Conservation (phyloP, 1,284 basidiomycete species). For the Peniophora sp. region DNA sequence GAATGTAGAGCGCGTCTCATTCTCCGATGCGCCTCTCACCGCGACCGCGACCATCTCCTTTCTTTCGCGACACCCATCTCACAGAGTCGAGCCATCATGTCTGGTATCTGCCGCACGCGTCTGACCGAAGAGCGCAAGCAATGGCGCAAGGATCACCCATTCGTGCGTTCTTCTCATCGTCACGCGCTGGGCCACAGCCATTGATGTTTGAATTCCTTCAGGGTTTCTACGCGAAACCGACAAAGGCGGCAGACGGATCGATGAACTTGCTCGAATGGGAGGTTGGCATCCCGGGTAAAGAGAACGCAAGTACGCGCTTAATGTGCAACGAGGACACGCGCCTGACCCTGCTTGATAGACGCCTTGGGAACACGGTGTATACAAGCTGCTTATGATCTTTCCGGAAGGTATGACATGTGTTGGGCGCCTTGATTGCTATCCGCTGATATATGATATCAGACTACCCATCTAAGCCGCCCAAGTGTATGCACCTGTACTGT, state of each 20-base stretch:
- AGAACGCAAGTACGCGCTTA: constrained; percentile 48
- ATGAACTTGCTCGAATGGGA: constrained; percentile 99
- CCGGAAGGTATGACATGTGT: constrained; percentile 77
- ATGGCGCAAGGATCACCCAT: constrained; percentile 99
- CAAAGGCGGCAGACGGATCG: constrained; percentile 84
- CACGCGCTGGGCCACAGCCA: background rate
- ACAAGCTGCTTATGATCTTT: constrained; percentile 90
- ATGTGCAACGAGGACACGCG: constrained; percentile 17
- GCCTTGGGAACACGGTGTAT: constrained; percentile 93
- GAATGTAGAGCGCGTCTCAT: too few relatives aligned
- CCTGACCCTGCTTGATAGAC: constrained; percentile 52
- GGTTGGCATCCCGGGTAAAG: constrained; percentile 89
- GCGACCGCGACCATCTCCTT: too few relatives aligned
- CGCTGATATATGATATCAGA: constrained; percentile 38
- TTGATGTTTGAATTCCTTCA: constrained; percentile 26
- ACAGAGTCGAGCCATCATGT: constrained; percentile 35
- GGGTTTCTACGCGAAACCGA: constrained; percentile 96
- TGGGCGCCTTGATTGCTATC: background rate
- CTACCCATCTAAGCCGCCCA: constrained; percentile 93
- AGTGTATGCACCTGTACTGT: constrained; percentile 50
- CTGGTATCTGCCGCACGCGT: constrained; percentile 78
- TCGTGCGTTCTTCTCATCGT: constrained; percentile 49
- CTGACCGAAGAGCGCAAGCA: constrained; percentile 97
- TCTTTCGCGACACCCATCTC: too few relatives aligned
- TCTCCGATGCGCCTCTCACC: too few relatives aligned